Evolutionary conservation across 2,329 filamentous ascomycete species (phyloP).

Genomic region (Thelonectria rubi): DNA sequence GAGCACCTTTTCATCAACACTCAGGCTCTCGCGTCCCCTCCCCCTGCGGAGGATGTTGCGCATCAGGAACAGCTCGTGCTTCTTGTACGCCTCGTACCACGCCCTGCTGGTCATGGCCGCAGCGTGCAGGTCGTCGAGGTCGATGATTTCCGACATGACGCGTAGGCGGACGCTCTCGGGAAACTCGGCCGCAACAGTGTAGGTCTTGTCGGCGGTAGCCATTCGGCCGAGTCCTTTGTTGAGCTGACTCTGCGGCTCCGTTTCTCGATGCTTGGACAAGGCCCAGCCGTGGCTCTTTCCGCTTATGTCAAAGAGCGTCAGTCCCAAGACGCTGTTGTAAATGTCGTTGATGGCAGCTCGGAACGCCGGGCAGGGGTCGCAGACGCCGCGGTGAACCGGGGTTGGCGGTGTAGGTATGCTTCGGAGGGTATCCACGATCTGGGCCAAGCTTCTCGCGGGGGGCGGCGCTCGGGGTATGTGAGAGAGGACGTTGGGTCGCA

Average conservation of each 20-base stretch:
- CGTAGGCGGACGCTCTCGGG: conserved; percentile 50
- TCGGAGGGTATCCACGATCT: conserved; percentile 56
- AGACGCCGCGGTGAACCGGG: conserved; percentile 53
- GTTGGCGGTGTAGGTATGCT: conserved; percentile 56
- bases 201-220: conserved; percentile 44
- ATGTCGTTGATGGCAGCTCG: conserved; percentile 59
- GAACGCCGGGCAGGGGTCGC: conserved; percentile 60
- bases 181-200: conserved; percentile 48
- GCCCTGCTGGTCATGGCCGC: conserved; percentile 53
- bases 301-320: conserved; percentile 60
- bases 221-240: conserved; percentile 44
- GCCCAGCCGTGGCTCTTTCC: conserved; percentile 61
- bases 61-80: conserved; percentile 53
- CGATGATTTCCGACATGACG: conserved; percentile 52
- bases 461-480: conserved; percentile 39
- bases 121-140: conserved; percentile 53
- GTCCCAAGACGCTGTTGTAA: conserved; percentile 59
- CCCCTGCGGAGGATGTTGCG: conserved; percentile 47
- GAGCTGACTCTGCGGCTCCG: conserved; percentile 48
- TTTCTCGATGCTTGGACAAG: conserved; percentile 51
- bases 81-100: conserved; percentile 57
- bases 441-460: conserved; percentile 53
- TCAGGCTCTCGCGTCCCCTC: conserved; percentile 31
- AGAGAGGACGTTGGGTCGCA: conserved; percentile 45
- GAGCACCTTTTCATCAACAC: conserved; percentile 48